Evolutionary conservation across 1,284 basidiomycete genomes (phyloP), one percentile per base, ranked within the genome.

Genomic region (Hemileccinum hortonii): DNA sequence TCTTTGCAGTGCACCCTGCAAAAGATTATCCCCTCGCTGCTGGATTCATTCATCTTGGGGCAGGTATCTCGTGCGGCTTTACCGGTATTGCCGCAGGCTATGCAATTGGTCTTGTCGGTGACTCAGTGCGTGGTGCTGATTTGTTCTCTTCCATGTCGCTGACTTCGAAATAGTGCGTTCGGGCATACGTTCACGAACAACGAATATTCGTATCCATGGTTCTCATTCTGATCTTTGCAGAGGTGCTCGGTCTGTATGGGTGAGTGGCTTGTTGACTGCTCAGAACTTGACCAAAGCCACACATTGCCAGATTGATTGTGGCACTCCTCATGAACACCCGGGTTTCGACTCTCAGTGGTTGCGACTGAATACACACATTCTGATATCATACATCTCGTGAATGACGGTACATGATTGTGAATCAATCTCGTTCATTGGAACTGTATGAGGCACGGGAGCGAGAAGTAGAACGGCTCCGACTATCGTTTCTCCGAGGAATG

Each of bases 41-140:
- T 16, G 96, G 97, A 38, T 97, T 97, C 72, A 82, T 97, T 43
- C 96, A 99, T 70, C 85, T 99, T 26, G 94, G 90, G 11, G 97
- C 96, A 12, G 96, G 97, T 26, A 76, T 98, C 30, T 86, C 93
- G 7, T 95, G 93, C 67, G 95, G 95, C 16, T 74, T 93, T 59
- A 94, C 96, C 14, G 96, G 96, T 53, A 73, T 99, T 43, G 90
- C 94, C n/a, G 96, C 96, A 3, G 96, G 96, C 8, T 96, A 94
- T 67, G 94, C 96, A n/a, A 96, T 99, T 68, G 96, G 96, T 30
- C 84, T 90, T 56, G 93, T 98, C 24, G 96, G 95, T 51, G 96
- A 99, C 67, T 86, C 95, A 21, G 94, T 94, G 62, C 57, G 88
- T 72, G 12, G 26, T 39, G 21, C 19, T 49, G 32, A 32, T 52